Base-by-base conservation (phyloP, 2,329 filamentous ascomycete species). In the Verticillium isaacii region DNA sequence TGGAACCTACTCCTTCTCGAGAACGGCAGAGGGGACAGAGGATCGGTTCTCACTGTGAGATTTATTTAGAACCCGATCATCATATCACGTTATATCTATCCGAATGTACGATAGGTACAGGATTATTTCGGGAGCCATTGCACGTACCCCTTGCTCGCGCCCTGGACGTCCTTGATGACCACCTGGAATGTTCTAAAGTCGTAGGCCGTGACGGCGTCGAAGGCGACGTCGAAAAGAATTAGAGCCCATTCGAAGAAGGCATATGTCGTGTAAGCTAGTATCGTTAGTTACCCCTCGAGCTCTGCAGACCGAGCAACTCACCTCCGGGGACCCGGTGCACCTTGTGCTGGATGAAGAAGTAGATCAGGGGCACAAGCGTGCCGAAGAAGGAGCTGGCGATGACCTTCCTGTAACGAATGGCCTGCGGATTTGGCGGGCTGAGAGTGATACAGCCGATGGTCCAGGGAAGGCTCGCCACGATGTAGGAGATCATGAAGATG, bases 341-440 rank as follows among this genome's bases (percentile, higher is more conserved):
- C 77, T 99, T 99, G 82, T 99, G 95, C 75, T 97, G 95, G 66
- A 99, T 96, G 74, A 97, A 99, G 74, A 93, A 99, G 80, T 97
- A 98, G 23, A 98, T 85, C 73, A 99, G 80, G 34, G 93, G 93
- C 57, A 97, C 84, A 34, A 99, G 83, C 5, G 93, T 96, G 59
- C 89, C 92, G 71, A 98, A 99, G 79, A 99, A 99, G 50, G 88
- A 83, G 36, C 85, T 81, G 4, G 91, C 92, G 60, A 98, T 79
- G 66, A 90, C 87, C 78, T 97, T 98, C 68, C 95, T 86, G 75
- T 96, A 97, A 77, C 90, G 93, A 72, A 97, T 84, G 7, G 95
- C 92, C 65, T 80, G 85, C 14, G 89, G 83, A 73, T 97, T 97
- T 61, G 89, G 87, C 12, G 94, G 93, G 76, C 93, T 97, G 59